Conservation (phyloP, 176 grass and related monocot species). For the Lolium multiflorum region DNA sequence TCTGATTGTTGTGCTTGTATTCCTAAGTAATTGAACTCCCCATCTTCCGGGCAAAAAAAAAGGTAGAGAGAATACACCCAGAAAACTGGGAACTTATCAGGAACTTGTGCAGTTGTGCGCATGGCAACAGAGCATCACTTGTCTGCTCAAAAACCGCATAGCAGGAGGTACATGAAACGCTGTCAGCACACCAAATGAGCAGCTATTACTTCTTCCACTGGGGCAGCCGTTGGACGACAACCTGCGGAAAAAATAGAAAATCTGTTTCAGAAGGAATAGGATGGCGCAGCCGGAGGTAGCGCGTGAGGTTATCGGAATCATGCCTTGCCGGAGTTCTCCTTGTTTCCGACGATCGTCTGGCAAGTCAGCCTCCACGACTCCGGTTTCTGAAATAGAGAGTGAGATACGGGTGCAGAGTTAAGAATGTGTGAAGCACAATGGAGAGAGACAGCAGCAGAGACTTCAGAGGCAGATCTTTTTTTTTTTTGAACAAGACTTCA, state of each 20-base stretch:
- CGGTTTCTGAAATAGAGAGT: constrained; percentile 62
- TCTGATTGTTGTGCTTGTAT: too few relatives aligned
- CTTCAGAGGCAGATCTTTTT: not conserved
- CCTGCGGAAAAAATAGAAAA: constrained; percentile 29
- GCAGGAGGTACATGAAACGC: not conserved
- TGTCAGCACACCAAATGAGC: not conserved
- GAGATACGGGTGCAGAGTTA: not conserved
- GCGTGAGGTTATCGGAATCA: not conserved
- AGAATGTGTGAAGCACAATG: not conserved
- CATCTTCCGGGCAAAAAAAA: too few relatives aligned
- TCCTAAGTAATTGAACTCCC: too few relatives aligned
- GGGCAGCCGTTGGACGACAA: constrained; percentile 80
- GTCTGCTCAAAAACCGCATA: not conserved
- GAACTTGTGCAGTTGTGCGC: not conserved
- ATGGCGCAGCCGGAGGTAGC: too few relatives aligned
- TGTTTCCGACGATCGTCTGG: constrained; percentile 94
- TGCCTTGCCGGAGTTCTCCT: constrained; percentile 97
- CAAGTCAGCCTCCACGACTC: constrained; percentile 94
- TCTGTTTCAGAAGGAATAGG: not conserved
- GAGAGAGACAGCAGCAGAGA: not conserved
- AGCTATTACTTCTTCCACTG: constrained; percentile 79
- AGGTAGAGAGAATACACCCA: not conserved
- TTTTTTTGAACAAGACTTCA: too few relatives aligned
- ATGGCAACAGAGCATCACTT: not conserved
- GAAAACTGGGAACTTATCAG: not conserved